A percentile compares a stretch with the other conserved stretches of the same genome.
phyloP scores from a whole-genome alignment of 345 rosid genomes.

The Microcos paniculata region DNA sequence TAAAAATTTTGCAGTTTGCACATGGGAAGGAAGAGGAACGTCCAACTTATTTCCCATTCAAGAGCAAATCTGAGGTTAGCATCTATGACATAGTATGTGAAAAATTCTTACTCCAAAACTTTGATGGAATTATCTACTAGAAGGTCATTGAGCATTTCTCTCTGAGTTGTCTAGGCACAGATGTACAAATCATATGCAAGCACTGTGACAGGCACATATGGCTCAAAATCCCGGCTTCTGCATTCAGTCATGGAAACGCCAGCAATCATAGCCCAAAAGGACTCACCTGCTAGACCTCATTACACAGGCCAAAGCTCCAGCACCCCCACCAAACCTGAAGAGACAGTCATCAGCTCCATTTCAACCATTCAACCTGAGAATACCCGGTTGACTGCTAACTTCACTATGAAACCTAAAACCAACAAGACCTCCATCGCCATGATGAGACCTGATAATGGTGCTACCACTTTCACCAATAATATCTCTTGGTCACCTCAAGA shows the following conservation, averaged over 20 bases:
- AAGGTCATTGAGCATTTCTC: constrained; percentile 9
- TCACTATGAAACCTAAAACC: constrained; percentile 13
- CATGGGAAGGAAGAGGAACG: constrained; percentile 52
- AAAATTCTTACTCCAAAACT: background rate
- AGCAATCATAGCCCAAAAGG: constrained; percentile 11
- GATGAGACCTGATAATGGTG: background rate
- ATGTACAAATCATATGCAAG: constrained; percentile 24
- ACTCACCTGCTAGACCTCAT: constrained; percentile 1
- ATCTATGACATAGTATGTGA: background rate
- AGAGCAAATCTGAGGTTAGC: constrained; percentile 43
- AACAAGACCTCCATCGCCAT: constrained; percentile 15
- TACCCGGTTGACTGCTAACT: constrained; percentile 4
- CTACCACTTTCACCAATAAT: background rate
- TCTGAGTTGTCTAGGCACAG: constrained; percentile 22
- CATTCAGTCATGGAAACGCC: constrained; percentile 21
- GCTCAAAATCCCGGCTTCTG: constrained; percentile 25
- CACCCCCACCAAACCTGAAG: background rate
- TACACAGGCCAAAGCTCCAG: background rate
- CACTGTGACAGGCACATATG: constrained; percentile 20
- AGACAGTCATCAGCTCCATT: background rate
- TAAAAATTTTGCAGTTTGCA: constrained; percentile 36
- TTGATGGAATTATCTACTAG: background rate
- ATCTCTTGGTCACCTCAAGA: constrained; percentile 62
- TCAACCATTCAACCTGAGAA: constrained; percentile 9
- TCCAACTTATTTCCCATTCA: constrained; percentile 22